These are phyloP conservation scores for Candida dajiaensis DNA, from an alignment of 805 yeast genomes.

Conservation along the genomic window DNA sequence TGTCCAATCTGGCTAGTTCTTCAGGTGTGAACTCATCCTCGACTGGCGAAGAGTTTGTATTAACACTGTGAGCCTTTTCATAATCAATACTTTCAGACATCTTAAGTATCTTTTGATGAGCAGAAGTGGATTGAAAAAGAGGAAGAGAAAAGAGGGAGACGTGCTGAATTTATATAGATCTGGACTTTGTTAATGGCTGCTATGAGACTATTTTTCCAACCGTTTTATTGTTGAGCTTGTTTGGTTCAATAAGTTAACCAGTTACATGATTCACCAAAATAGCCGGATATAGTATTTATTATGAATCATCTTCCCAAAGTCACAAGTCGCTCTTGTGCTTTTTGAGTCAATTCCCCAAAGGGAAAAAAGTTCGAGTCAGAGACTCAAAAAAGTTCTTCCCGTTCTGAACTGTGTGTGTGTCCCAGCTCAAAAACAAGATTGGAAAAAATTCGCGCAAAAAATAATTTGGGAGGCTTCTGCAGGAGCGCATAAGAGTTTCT, in stretches of 20 bases:
- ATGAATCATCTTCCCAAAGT: slow-evolving; percentile 8
- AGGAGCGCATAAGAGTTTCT: no score
- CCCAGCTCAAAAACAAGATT: background rate
- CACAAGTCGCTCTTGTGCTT: background rate
- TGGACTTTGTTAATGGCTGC: background rate
- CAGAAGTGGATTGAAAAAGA: background rate
- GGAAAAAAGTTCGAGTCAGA: background rate
- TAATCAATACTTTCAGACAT: background rate
- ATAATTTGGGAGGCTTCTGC: no score
- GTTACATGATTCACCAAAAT: slow-evolving; percentile 5
- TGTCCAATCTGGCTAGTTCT: slow-evolving; percentile 37
- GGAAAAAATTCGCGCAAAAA: background rate
- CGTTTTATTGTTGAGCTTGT: background rate
- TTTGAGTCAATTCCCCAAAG: background rate
- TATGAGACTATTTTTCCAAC: background rate
- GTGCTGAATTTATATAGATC: background rate
- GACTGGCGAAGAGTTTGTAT: background rate
- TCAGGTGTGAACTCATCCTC: slow-evolving; percentile 19
- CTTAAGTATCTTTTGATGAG: background rate
- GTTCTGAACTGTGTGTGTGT: no score
- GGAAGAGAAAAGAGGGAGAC: background rate
- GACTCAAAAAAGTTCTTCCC: no score
- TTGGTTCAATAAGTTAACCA: background rate
- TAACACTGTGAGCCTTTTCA: background rate
- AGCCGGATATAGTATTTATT: slow-evolving; percentile 4